Evolutionary conservation across 371 early-diverging fungal species (phyloP).

Genomic region (Apophysomyces sp.): DNA sequence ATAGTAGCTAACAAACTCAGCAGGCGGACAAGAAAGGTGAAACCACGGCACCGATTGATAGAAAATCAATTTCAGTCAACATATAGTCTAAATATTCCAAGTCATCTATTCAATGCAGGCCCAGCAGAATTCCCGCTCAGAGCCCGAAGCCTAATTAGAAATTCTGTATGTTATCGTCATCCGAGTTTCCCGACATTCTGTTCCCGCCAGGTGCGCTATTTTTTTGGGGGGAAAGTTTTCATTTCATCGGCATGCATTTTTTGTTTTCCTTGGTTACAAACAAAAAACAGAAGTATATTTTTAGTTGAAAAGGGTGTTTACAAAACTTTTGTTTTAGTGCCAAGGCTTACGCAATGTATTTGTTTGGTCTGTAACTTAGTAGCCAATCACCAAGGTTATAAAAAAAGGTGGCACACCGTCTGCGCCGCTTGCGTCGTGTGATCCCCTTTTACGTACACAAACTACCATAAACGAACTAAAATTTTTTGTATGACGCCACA

Average conservation of each 20-base stretch:
- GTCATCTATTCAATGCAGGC: too few species aligned
- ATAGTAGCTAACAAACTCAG: too few species aligned
- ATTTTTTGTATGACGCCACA: background rate
- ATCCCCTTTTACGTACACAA: background rate
- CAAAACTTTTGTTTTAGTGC: background rate
- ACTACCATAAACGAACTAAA: background rate
- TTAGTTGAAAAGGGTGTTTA: background rate
- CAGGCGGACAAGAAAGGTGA: too few species aligned
- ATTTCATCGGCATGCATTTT: background rate
- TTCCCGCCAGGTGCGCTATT: background rate
- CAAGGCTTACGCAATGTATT: background rate
- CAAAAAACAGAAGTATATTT: background rate
- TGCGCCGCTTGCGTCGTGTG: conserved; percentile 2
- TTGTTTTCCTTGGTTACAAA: too few species aligned
- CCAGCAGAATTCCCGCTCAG: background rate
- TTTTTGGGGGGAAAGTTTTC: background rate
- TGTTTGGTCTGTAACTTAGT: background rate
- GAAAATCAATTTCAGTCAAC: too few species aligned
- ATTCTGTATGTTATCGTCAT: background rate
- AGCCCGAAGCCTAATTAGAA: background rate
- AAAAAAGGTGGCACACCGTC: conserved; percentile 2
- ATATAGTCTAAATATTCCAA: too few species aligned
- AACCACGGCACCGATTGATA: too few species aligned
- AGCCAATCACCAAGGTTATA: background rate
- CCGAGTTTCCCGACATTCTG: background rate